Percentiles rank a stretch among this genome's conserved stretches.
Evolutionary conservation across 306 rosid genomes (phyloP).

Genomic region (Inga oerstediana): DNA sequence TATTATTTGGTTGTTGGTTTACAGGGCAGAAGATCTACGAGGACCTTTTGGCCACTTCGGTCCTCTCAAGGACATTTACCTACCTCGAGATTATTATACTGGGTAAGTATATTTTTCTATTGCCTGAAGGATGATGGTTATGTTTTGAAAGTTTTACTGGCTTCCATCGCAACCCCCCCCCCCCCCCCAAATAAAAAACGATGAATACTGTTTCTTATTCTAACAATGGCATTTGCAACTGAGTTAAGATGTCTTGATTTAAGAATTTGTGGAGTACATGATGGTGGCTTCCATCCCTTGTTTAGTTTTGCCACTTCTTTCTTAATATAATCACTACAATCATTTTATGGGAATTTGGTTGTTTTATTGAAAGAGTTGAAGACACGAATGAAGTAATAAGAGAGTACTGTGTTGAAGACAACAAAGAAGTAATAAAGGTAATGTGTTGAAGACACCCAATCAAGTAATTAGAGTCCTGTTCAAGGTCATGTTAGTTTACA

Average conservation of each 20-base stretch:
- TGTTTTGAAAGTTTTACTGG: conserved; percentile 13
- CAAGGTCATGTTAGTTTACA: conserved; percentile 63
- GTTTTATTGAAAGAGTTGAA: conserved; percentile 82
- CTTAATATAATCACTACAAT: conserved; percentile 34
- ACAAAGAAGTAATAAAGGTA: conserved; percentile 61
- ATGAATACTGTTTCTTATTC: background rate
- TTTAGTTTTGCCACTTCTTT: conserved; percentile 26
- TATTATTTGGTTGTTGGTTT: conserved; percentile 13
- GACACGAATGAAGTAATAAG: conserved; percentile 77
- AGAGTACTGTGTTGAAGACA: conserved; percentile 70
- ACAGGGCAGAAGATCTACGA: conserved; percentile 72
- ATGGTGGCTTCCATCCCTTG: conserved; percentile 8
- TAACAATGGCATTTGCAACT: background rate
- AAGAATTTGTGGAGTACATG: background rate
- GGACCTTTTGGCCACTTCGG: conserved; percentile 76
- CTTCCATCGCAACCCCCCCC: background rate
- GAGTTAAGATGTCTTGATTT: background rate
- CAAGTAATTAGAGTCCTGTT: conserved; percentile 53
- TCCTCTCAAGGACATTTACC: conserved; percentile 75
- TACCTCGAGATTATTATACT: conserved; percentile 84
- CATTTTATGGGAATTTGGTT: conserved; percentile 70
- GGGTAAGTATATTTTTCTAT: conserved; percentile 53
- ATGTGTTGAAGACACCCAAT: conserved; percentile 60
- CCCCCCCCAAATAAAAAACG: background rate
- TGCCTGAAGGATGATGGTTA: background rate